Percentiles rank a stretch among this genome's conserved stretches.
phyloP scores from a whole-genome alignment of 2,329 filamentous ascomycete genomes.

The Cryoendolithus antarcticus region DNA sequence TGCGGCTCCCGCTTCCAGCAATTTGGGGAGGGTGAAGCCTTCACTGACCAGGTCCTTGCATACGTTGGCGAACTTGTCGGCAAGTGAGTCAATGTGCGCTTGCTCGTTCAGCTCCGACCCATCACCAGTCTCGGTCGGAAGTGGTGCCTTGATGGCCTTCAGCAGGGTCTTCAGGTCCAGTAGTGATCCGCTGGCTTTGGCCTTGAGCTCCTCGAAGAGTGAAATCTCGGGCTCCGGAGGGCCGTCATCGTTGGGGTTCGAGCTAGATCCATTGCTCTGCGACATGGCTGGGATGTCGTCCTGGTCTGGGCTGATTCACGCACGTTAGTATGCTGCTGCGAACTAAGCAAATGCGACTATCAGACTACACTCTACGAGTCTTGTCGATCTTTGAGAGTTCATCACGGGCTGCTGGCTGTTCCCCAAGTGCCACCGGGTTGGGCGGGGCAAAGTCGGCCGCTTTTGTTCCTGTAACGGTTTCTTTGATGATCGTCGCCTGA shows the following conservation, averaged over 20 bases:
- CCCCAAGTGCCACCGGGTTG: too few species aligned
- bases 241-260: background rate
- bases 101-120: slow-evolving; percentile 27
- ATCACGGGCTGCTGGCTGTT: too few species aligned
- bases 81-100: slow-evolving; percentile 8
- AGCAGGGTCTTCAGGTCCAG: slow-evolving; percentile 17
- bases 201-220: slow-evolving; percentile 14
- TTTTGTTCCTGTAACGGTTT: too few species aligned
- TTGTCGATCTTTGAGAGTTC: too few species aligned
- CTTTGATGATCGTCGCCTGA: too few species aligned
- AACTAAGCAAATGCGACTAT: too few species aligned
- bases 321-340: too few species aligned
- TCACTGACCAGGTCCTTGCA: slow-evolving; percentile 9
- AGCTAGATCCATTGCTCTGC: background rate
- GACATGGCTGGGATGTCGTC: too few species aligned
- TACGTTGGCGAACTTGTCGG: slow-evolving; percentile 6
- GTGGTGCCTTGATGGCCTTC: slow-evolving; percentile 19
- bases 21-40: slow-evolving; percentile 1
- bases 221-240: slow-evolving; percentile 11
- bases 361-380: too few species aligned
- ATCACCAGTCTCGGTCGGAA: slow-evolving; percentile 31
- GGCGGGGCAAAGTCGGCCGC: too few species aligned
- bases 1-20: slow-evolving; percentile 20
- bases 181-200: slow-evolving; percentile 14
- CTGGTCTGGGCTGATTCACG: too few species aligned